Evolutionary conservation across 345 rosid species (phyloP).

Genomic region (Euphorbia peplus): DNA sequence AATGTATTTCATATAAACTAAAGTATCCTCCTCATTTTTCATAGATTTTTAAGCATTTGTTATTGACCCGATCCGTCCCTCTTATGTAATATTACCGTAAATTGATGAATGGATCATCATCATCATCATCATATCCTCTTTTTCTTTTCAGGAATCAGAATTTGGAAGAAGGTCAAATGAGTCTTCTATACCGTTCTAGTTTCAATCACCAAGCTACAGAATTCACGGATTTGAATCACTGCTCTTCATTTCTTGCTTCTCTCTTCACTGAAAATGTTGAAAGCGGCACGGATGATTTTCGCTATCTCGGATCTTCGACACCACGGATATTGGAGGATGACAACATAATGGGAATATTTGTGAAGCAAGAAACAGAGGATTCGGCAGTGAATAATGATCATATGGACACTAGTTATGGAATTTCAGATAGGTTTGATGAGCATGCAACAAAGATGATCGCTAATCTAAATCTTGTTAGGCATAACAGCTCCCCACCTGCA

Average conservation of each 20-base stretch:
- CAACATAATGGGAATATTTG: constrained; percentile 29
- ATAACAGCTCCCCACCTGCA: constrained; percentile 55
- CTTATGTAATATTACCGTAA: too few relatives aligned
- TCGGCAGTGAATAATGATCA: constrained; percentile 19
- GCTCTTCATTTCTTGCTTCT: constrained; percentile 31
- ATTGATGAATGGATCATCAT: too few relatives aligned
- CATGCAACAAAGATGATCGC: constrained; percentile 22
- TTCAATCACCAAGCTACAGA: constrained; percentile 38
- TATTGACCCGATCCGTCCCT: too few relatives aligned
- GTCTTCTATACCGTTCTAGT: constrained; percentile 34
- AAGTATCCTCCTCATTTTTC: too few relatives aligned
- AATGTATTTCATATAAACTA: too few relatives aligned
- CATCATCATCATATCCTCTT: too few relatives aligned
- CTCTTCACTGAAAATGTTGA: constrained; percentile 19
- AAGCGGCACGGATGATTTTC: constrained; percentile 31
- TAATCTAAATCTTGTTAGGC: constrained; percentile 43
- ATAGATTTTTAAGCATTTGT: too few relatives aligned
- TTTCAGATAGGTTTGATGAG: not conserved
- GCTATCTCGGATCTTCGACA: constrained; percentile 33
- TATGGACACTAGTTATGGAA: constrained; percentile 15
- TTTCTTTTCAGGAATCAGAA: constrained; percentile 10
- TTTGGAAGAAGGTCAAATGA: constrained; percentile 34
- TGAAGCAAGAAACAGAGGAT: constrained; percentile 41
- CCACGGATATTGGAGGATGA: constrained; percentile 60
- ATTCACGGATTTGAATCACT: constrained; percentile 35